phyloP scores from a whole-genome alignment of 805 yeast species.

The Pichia gijzeniarum region DNA sequence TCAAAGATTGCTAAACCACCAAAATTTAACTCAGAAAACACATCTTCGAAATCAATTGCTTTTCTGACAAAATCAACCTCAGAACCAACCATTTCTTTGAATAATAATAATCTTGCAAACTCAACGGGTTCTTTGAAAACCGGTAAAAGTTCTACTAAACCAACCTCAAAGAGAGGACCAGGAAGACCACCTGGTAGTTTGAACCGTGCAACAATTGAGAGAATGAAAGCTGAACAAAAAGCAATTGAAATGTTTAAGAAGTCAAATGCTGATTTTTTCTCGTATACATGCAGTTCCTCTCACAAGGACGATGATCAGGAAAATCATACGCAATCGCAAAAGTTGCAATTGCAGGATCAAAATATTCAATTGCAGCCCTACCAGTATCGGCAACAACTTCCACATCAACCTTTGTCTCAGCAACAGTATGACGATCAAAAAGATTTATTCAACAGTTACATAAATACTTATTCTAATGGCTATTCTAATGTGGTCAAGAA shows the following conservation, averaged over 20 bases:
- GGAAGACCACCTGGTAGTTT: constrained; percentile 12
- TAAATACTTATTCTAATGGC: too few species aligned
- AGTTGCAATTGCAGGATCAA: not conserved
- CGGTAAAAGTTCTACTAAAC: not conserved
- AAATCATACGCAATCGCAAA: constrained; percentile 9
- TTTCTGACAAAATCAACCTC: too few species aligned
- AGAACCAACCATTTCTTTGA: too few species aligned
- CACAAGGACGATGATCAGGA: not conserved
- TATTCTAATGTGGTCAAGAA: not conserved
- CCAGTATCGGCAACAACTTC: too few species aligned
- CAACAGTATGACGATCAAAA: not conserved
- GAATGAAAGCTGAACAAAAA: constrained; percentile 11
- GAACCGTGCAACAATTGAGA: constrained; percentile 9
- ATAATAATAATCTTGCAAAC: too few species aligned
- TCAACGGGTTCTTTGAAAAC: not conserved
- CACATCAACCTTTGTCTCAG: not conserved
- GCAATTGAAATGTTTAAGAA: constrained; percentile 8
- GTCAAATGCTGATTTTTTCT: constrained; percentile 6
- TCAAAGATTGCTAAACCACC: too few species aligned
- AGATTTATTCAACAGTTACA: too few species aligned
- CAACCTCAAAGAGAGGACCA: constrained; percentile 4
- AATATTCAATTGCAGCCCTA: too few species aligned
- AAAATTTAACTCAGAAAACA: too few species aligned
- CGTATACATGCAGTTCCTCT: not conserved
- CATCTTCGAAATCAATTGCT: too few species aligned